phyloP scores from a whole-genome alignment of 352 stramenopile species.

The Globisporangium splendens region DNA sequence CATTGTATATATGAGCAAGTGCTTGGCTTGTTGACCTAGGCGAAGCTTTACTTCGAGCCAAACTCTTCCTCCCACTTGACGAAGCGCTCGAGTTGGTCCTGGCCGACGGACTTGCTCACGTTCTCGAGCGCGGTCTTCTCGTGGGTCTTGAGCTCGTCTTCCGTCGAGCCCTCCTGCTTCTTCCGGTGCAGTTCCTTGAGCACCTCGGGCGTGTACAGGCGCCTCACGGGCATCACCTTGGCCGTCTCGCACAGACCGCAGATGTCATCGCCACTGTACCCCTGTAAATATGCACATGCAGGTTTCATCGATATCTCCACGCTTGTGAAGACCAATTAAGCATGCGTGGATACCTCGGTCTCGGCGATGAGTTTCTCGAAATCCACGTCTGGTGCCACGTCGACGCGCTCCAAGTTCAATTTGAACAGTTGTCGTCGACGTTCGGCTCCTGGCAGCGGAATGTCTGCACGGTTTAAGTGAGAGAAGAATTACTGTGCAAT shows the following conservation, averaged over 20 bases:
- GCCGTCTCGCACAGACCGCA: slow-evolving; percentile 62
- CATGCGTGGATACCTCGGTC: slow-evolving; percentile 43
- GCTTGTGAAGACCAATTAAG: too few species aligned
- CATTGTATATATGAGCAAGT: neutral
- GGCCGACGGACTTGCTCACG: slow-evolving; percentile 79
- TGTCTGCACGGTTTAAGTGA: slow-evolving; percentile 19
- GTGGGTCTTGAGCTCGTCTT: slow-evolving; percentile 49
- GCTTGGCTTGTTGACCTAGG: neutral
- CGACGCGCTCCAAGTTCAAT: slow-evolving; percentile 73
- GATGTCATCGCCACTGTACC: slow-evolving; percentile 59
- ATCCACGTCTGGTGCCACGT: slow-evolving; percentile 75
- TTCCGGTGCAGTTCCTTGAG: slow-evolving; percentile 54
- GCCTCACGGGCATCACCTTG: slow-evolving; percentile 81
- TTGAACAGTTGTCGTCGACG: slow-evolving; percentile 70
- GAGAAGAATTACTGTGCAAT: neutral
- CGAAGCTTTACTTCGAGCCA: slow-evolving; percentile 60
- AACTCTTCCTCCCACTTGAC: slow-evolving; percentile 79
- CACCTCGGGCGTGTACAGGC: slow-evolving; percentile 67
- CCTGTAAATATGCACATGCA: slow-evolving; percentile 12
- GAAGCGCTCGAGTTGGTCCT: slow-evolving; percentile 73
- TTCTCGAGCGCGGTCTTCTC: slow-evolving; percentile 70
- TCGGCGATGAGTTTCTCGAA: slow-evolving; percentile 61
- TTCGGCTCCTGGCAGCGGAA: slow-evolving; percentile 49
- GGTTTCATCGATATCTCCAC: neutral
- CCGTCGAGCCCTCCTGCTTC: slow-evolving; percentile 48